These are phyloP conservation scores for Peronospora belbahrii DNA, from an alignment of 352 stramenopile species.

Conservation along the genomic window DNA sequence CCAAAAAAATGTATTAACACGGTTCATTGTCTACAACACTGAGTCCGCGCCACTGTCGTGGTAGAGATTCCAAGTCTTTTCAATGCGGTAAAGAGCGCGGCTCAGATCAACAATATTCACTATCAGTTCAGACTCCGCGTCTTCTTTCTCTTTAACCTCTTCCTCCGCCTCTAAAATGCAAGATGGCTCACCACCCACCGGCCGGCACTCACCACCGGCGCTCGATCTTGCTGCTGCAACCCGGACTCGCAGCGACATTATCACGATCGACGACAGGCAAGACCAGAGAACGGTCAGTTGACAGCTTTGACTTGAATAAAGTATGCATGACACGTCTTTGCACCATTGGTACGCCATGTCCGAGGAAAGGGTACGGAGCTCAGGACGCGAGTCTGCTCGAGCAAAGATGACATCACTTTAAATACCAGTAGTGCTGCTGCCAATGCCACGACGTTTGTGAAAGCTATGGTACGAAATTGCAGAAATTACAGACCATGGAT, in stretches of 20 bases:
- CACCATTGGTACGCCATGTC: constrained; percentile 12
- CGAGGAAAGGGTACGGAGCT: constrained; percentile 7
- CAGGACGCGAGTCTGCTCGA: constrained; percentile 8
- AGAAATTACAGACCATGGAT: no score
- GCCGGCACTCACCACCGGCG: constrained; percentile 13
- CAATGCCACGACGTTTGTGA: no score
- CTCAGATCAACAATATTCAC: not conserved
- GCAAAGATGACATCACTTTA: constrained; percentile 23
- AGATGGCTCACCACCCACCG: constrained; percentile 20
- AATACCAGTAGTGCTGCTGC: constrained; percentile 1
- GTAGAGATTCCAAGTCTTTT: not conserved
- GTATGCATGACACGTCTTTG: constrained; percentile 6
- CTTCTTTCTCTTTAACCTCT: constrained; percentile 12
- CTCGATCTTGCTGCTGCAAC: constrained; percentile 22
- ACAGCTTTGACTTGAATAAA: constrained; percentile 4
- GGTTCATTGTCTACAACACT: constrained; percentile 25
- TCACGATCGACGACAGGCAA: constrained; percentile 11
- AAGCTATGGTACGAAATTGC: no score
- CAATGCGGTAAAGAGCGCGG: constrained; percentile 15
- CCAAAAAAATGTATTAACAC: constrained; percentile 81
- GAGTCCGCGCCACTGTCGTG: not conserved
- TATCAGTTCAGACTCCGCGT: not conserved
- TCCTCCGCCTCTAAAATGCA: constrained; percentile 18
- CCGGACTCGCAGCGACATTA: constrained; percentile 21
- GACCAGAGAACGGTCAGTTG: not conserved